Evolutionary conservation across 345 rosid genomes (phyloP).

Genomic region (Carallia pectinifolia): DNA sequence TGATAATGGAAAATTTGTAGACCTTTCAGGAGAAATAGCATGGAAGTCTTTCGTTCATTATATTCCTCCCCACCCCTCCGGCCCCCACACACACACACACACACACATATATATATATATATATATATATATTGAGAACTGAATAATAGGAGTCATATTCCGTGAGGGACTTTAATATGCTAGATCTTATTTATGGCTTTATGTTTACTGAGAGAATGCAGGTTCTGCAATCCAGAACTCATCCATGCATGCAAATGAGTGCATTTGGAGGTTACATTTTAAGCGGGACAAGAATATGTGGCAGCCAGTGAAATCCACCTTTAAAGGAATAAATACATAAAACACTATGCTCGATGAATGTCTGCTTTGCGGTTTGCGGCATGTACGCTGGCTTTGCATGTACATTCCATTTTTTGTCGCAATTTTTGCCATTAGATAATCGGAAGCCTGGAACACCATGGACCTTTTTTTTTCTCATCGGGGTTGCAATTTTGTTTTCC

Average conservation of each 20-base stretch:
- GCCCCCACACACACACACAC: neutral
- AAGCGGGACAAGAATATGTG: constrained; percentile 65
- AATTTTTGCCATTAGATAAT: no score
- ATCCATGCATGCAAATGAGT: constrained; percentile 93
- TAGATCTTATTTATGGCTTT: neutral
- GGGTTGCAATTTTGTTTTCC: no score
- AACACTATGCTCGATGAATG: no score
- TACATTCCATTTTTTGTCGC: no score
- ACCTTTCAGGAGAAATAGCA: neutral
- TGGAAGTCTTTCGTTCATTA: no score
- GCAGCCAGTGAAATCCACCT: constrained; percentile 15
- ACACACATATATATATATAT: no score
- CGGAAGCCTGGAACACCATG: no score
- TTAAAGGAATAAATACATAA: neutral
- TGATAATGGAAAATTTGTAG: neutral
- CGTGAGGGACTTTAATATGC: neutral
- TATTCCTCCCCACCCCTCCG: neutral
- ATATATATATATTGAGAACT: neutral
- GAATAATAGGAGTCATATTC: neutral
- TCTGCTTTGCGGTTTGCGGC: no score
- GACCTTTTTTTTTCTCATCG: no score
- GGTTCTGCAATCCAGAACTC: constrained; percentile 95
- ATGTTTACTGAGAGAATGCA: constrained; percentile 19
- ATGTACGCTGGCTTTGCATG: no score
- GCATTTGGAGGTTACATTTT: constrained; percentile 79